Conservation (phyloP, 2,329 filamentous ascomycete species). For the Monosporascus sp. region DNA sequence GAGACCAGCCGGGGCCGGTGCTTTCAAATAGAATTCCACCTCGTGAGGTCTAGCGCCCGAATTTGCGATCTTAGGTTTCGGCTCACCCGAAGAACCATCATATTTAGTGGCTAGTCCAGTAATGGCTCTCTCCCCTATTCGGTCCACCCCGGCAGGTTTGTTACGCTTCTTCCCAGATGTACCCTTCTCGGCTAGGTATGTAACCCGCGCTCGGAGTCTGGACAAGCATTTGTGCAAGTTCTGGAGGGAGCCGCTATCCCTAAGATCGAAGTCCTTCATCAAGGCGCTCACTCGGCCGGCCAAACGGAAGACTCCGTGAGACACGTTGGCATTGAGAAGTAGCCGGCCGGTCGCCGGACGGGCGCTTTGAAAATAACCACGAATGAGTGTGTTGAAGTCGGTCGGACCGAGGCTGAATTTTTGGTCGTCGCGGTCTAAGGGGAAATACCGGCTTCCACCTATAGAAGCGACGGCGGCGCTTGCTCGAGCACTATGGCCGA, state of each 20-base stretch:
- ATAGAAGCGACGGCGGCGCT: slow-evolving; percentile 32
- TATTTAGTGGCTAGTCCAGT: slow-evolving; percentile 23
- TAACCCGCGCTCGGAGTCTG: slow-evolving; percentile 13
- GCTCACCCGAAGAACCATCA: slow-evolving; percentile 22
- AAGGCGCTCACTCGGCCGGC: slow-evolving; percentile 30
- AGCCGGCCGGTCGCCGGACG: slow-evolving; percentile 48
- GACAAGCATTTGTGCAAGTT: slow-evolving; percentile 10
- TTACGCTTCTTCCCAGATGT: slow-evolving; percentile 11
- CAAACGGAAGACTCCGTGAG: slow-evolving; percentile 46
- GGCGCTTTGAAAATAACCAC: slow-evolving; percentile 52
- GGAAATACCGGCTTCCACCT: slow-evolving; percentile 45
- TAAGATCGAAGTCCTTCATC: slow-evolving; percentile 17
- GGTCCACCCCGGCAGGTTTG: slow-evolving; percentile 6
- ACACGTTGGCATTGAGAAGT: slow-evolving; percentile 50
- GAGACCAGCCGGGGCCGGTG: slow-evolving; percentile 20
- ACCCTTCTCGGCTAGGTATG: slow-evolving; percentile 10
- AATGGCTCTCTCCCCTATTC: slow-evolving; percentile 15
- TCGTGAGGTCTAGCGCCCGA: slow-evolving; percentile 19
- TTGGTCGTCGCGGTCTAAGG: slow-evolving; percentile 28
- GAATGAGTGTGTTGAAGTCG: slow-evolving; percentile 33
- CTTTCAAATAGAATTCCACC: slow-evolving; percentile 27
- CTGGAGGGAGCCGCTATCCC: neutral
- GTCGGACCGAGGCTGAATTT: slow-evolving; percentile 20
- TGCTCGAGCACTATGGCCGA: slow-evolving; percentile 38
- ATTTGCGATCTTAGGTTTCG: slow-evolving; percentile 21